phyloP scores from a whole-genome alignment of 176 grass and related monocot species.

The Canna indica region DNA sequence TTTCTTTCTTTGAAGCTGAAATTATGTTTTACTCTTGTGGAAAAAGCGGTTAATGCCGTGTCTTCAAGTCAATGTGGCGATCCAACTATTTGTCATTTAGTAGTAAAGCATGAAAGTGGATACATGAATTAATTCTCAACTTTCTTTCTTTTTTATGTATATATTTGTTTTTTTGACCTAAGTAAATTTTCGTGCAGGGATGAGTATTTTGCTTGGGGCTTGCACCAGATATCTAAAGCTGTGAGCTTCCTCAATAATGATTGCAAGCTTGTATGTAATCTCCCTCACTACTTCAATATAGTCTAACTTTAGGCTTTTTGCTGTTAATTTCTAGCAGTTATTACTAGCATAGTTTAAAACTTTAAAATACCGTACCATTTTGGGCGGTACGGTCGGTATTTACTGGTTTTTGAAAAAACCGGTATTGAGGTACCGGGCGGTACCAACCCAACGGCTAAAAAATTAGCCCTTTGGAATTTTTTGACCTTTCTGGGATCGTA shows the following conservation, averaged over 20 bases:
- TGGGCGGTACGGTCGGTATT: no score
- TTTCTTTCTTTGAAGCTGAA: neutral
- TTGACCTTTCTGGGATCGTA: no score
- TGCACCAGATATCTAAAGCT: slow-evolving; percentile 98
- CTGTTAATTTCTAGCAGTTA: slow-evolving; percentile 13
- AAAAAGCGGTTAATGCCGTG: neutral
- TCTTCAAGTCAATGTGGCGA: neutral
- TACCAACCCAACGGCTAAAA: no score
- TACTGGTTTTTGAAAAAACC: no score
- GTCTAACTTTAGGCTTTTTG: neutral
- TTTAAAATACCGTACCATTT: no score
- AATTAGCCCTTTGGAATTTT: no score
- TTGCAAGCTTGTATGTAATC: slow-evolving; percentile 81
- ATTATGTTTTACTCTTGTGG: neutral
- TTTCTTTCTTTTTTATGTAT: neutral
- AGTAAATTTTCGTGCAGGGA: slow-evolving; percentile 46
- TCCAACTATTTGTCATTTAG: neutral
- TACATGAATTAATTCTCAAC: no score
- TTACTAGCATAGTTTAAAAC: no score
- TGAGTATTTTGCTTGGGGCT: slow-evolving; percentile 98
- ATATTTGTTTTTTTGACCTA: neutral
- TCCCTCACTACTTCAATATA: slow-evolving; percentile 13
- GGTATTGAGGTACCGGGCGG: no score
- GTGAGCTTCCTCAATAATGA: slow-evolving; percentile 99
- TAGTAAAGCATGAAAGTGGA: neutral